phyloP scores from a whole-genome alignment of 2,329 filamentous ascomycete genomes.

The Cytospora mali region DNA sequence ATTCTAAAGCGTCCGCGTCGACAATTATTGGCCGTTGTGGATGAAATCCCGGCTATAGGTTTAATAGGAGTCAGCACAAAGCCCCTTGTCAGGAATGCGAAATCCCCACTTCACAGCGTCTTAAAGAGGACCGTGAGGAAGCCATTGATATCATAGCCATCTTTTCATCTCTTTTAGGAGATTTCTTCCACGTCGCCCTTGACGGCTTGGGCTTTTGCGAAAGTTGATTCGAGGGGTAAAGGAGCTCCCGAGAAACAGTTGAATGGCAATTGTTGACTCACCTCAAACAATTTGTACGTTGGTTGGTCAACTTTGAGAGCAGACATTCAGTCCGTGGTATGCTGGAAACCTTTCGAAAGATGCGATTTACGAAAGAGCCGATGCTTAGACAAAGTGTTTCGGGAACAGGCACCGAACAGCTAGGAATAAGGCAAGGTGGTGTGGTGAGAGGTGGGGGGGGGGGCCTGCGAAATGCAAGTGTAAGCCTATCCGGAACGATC shows the following conservation, averaged over 20 bases:
- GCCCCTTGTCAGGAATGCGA: neutral
- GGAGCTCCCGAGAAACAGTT: slow-evolving; percentile 12
- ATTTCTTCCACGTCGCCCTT: neutral
- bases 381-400: slow-evolving; percentile 40
- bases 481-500: slow-evolving; percentile 23
- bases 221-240: neutral
- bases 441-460: neutral
- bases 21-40: slow-evolving; percentile 60
- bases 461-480: slow-evolving; percentile 30
- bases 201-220: neutral
- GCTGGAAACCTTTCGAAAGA: slow-evolving; percentile 7
- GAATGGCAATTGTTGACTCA: slow-evolving; percentile 48
- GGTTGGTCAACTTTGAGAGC: slow-evolving; percentile 57
- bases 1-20: slow-evolving; percentile 57
- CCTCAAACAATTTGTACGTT: slow-evolving; percentile 62
- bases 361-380: slow-evolving; percentile 34
- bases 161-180: neutral
- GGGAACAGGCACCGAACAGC: slow-evolving; percentile 32
- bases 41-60: slow-evolving; percentile 53
- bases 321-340: slow-evolving; percentile 59
- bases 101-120: neutral
- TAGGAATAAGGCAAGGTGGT: slow-evolving; percentile 2
- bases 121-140: neutral
- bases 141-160: neutral
- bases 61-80: slow-evolving; percentile 8